Evolutionary conservation across 164 flowering plant genomes (phyloP).

Genomic region (Hamamelis virginiana): DNA sequence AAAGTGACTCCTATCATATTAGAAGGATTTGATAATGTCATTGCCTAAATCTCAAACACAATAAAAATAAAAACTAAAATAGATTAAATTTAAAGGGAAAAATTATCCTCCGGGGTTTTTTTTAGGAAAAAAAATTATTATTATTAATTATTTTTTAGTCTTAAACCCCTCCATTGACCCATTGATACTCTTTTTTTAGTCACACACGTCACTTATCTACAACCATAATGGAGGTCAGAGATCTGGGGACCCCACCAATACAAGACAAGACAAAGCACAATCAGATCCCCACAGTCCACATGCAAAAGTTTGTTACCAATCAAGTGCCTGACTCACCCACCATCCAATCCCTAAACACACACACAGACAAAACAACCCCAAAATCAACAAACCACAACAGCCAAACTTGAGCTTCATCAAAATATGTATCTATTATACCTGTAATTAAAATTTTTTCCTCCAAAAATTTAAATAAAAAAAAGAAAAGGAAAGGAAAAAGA

Average conservation of each 20-base stretch:
- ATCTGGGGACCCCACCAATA: neutral
- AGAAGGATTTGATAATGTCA: too few species aligned
- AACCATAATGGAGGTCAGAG: too few species aligned
- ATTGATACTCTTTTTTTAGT: too few species aligned
- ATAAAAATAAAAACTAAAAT: too few species aligned
- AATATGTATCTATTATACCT: neutral
- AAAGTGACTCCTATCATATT: too few species aligned
- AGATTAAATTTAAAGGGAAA: too few species aligned
- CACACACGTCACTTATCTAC: too few species aligned
- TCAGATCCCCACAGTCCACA: constrained; percentile 14
- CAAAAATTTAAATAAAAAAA: neutral
- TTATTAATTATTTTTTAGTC: too few species aligned
- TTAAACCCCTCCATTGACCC: too few species aligned
- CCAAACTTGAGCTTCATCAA: neutral
- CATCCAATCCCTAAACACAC: neutral
- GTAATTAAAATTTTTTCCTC: neutral
- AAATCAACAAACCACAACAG: neutral
- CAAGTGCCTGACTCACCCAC: constrained; percentile 10
- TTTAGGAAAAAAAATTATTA: too few species aligned
- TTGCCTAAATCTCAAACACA: too few species aligned
- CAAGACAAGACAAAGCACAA: constrained; percentile 11
- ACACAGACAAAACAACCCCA: neutral
- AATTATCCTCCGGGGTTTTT: too few species aligned
- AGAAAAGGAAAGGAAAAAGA: neutral
- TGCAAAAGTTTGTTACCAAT: constrained; percentile 17